Conservation (phyloP, 179 eudicot species). For the Corrigiola litoralis region DNA sequence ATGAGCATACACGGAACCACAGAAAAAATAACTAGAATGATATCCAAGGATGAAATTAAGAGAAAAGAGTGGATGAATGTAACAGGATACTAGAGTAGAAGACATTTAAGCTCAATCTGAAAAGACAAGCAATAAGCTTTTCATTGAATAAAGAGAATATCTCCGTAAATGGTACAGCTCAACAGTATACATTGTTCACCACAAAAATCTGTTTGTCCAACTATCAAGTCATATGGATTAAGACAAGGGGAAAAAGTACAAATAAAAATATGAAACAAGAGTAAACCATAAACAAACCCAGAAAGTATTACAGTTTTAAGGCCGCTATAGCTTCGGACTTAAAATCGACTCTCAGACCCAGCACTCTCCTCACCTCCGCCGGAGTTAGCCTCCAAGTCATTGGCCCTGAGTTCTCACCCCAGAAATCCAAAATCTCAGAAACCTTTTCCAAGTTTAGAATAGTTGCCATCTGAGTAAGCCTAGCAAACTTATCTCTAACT, state of each 20-base stretch:
- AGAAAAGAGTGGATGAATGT: no score
- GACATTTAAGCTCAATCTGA: background rate
- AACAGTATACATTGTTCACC: slow-evolving; percentile 4
- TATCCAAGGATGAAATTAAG: no score
- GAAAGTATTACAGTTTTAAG: slow-evolving; percentile 56
- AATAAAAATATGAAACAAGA: background rate
- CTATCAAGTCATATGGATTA: background rate
- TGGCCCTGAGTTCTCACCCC: slow-evolving; percentile 98
- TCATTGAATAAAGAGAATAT: background rate
- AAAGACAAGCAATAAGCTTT: background rate
- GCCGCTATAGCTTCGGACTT: slow-evolving; percentile 88
- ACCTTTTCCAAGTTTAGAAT: slow-evolving; percentile 88
- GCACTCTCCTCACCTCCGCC: slow-evolving; percentile 89
- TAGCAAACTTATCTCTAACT: slow-evolving; percentile 88
- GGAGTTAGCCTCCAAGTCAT: slow-evolving; percentile 98
- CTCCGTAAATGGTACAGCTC: slow-evolving; percentile 11
- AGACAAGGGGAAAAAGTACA: background rate
- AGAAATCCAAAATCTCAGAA: slow-evolving; percentile 92
- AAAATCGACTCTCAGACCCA: slow-evolving; percentile 85
- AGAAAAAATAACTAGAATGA: no score
- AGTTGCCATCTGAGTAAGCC: slow-evolving; percentile 93
- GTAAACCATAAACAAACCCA: slow-evolving; percentile 14
- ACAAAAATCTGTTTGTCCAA: background rate
- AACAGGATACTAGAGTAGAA: no score
- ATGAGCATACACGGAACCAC: no score